Evolutionary conservation across 305 asterid genomes (phyloP).

Genomic region (Plantago coronopus): DNA sequence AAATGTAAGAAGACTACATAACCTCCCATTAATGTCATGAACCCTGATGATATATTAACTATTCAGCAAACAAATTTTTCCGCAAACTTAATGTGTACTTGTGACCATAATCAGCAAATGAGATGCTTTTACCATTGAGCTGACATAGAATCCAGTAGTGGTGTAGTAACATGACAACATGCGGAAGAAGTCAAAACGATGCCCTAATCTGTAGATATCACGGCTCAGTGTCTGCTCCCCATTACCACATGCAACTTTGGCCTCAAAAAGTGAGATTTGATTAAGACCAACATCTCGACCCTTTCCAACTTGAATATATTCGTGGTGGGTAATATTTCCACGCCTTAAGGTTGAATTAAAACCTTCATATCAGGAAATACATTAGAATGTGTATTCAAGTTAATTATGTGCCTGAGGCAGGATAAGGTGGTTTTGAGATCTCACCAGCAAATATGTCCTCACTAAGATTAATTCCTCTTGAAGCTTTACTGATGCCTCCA

Average conservation of each 20-base stretch:
- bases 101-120: conserved; percentile 8
- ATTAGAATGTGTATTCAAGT: conserved; percentile 18
- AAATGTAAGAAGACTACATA: not conserved
- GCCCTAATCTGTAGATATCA: conserved; percentile 95
- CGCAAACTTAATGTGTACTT: not conserved
- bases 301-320: conserved; percentile 96
- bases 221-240: conserved; percentile 99
- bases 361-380: conserved; percentile 41
- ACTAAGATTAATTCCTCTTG: conserved; percentile 87
- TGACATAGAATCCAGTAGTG: conserved; percentile 87
- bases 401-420: conserved; percentile 14
- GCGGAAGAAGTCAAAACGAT: conserved; percentile 98
- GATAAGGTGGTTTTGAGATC: conserved; percentile 24
- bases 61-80: not conserved
- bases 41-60: not conserved
- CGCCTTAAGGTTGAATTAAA: conserved; percentile 90
- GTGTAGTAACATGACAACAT: conserved; percentile 88
- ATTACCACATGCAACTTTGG: conserved; percentile 98
- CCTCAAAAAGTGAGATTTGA: conserved; percentile 97
- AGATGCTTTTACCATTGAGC: conserved; percentile 75
- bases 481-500: conserved; percentile 95
- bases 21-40: not conserved
- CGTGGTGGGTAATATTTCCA: conserved; percentile 95
- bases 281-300: conserved; percentile 98
- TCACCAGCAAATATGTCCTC: conserved; percentile 96